Evolutionary conservation across 2,329 filamentous ascomycete species (phyloP).

Genomic region (Piedraia hortae): DNA sequence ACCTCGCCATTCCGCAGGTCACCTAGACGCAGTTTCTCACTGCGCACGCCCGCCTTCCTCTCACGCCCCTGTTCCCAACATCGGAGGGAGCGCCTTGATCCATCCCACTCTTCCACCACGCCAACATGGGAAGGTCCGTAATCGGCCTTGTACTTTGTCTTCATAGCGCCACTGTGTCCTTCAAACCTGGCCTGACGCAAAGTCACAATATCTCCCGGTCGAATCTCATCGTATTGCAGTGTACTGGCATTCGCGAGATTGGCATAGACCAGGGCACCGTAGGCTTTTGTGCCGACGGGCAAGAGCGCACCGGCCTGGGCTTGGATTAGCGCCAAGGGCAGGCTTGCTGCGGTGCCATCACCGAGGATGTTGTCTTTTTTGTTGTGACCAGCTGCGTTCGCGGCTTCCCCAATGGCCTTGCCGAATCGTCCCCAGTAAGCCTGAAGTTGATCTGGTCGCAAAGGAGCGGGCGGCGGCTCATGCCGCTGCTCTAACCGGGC

Average conservation of each 20-base stretch:
- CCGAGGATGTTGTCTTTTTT: slow-evolving; percentile 61
- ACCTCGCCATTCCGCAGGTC: slow-evolving; percentile 84
- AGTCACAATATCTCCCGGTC: slow-evolving; percentile 72
- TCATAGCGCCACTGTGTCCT: slow-evolving; percentile 65
- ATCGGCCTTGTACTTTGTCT: slow-evolving; percentile 72
- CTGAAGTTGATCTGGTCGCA: slow-evolving; percentile 85
- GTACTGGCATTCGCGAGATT: slow-evolving; percentile 88
- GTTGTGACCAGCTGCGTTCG: slow-evolving; percentile 23
- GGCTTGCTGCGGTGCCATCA: slow-evolving; percentile 51
- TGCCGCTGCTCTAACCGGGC: slow-evolving; percentile 62
- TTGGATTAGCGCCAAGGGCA: slow-evolving; percentile 50
- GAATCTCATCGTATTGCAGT: slow-evolving; percentile 74
- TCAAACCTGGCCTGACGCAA: slow-evolving; percentile 86
- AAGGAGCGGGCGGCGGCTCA: slow-evolving; percentile 49
- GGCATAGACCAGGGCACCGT: slow-evolving; percentile 75
- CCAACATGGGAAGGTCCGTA: slow-evolving; percentile 52
- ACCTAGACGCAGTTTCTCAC: slow-evolving; percentile 80
- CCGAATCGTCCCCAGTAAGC: slow-evolving; percentile 60
- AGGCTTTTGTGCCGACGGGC: slow-evolving; percentile 69
- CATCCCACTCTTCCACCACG: slow-evolving; percentile 88
- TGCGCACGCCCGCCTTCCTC: slow-evolving; percentile 40
- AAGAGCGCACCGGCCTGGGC: slow-evolving; percentile 40
- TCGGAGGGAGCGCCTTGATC: slow-evolving; percentile 88
- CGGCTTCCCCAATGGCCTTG: slow-evolving; percentile 43
- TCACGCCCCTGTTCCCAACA: slow-evolving; percentile 90